Percentiles rank a stretch among this genome's conserved stretches.
Conservation (phyloP, 352 stramenopile species). For the Globisporangium viniferum region DNA sequence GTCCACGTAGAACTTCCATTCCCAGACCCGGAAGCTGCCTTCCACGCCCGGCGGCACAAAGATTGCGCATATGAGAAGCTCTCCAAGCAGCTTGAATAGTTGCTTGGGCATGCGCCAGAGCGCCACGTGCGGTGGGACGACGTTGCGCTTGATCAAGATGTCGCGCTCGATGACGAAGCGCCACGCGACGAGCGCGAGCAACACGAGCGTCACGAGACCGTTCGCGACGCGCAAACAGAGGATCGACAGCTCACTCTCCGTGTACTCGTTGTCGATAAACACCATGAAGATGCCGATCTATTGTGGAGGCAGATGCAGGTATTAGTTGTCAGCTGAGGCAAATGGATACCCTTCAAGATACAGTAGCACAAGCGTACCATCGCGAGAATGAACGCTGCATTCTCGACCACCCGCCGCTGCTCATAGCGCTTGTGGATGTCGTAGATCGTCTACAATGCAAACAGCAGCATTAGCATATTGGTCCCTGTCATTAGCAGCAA, state of each 20-base stretch:
- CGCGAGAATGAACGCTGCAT: conserved; percentile 48
- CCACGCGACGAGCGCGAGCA: conserved; percentile 51
- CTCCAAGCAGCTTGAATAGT: conserved; percentile 35
- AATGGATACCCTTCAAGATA: background rate
- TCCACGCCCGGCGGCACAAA: conserved; percentile 51
- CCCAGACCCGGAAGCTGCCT: conserved; percentile 48
- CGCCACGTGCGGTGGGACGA: conserved; percentile 51
- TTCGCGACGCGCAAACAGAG: conserved; percentile 40
- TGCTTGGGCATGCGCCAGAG: conserved; percentile 46
- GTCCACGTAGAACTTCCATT: conserved; percentile 69
- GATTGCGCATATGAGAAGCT: conserved; percentile 49
- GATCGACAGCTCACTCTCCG: conserved; percentile 28
- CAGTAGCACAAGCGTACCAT: conserved; percentile 27
- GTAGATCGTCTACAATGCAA: conserved; percentile 44
- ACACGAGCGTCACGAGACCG: conserved; percentile 34
- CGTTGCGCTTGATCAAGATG: conserved; percentile 63
- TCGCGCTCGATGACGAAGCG: conserved; percentile 51
- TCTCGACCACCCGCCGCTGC: conserved; percentile 54
- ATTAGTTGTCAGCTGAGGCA: background rate
- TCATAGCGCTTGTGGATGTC: conserved; percentile 63
- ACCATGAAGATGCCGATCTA: conserved; percentile 57
- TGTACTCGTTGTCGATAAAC: conserved; percentile 69
- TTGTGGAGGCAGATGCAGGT: background rate
- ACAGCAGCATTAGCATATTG: background rate
- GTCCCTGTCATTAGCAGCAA: background rate